Conservation (phyloP, 148 eudicot species). For the Rhododendron ferrugineum region DNA sequence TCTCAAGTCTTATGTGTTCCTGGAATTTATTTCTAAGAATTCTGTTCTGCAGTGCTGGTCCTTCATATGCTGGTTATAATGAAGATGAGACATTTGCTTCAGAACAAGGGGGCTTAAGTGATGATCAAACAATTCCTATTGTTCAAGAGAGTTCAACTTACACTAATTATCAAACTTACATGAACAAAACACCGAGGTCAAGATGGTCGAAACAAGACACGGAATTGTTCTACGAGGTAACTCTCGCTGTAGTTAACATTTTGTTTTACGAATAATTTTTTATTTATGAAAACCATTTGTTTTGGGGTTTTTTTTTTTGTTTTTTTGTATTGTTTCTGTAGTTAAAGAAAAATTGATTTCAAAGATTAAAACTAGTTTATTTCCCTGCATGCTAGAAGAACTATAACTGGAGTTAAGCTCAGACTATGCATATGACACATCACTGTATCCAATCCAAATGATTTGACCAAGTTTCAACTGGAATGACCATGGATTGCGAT, state of each 20-base stretch:
- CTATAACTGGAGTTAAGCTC: not conserved
- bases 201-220: slow-evolving; percentile 86
- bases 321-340: not conserved
- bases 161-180: slow-evolving; percentile 58
- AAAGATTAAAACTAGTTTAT: not conserved
- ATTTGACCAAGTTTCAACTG: not conserved
- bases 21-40: slow-evolving; percentile 1
- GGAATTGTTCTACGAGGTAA: slow-evolving; percentile 78
- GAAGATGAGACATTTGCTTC: slow-evolving; percentile 35
- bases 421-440: not conserved
- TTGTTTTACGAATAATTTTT: not conserved
- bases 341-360: not conserved
- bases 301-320: not conserved
- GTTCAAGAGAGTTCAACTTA: slow-evolving; percentile 29
- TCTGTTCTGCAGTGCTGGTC: slow-evolving; percentile 34
- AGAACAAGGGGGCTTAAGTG: slow-evolving; percentile 32
- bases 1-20: not conserved
- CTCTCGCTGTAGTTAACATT: not conserved
- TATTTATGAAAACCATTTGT: not conserved
- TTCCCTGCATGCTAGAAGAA: not conserved
- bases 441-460: not conserved
- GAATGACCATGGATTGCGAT: not conserved
- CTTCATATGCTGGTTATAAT: slow-evolving; percentile 24
- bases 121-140: slow-evolving; percentile 29
- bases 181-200: slow-evolving; percentile 38